Base-by-base conservation (phyloP, 169 alveolate species). In the Eimeria sp. region DNA sequence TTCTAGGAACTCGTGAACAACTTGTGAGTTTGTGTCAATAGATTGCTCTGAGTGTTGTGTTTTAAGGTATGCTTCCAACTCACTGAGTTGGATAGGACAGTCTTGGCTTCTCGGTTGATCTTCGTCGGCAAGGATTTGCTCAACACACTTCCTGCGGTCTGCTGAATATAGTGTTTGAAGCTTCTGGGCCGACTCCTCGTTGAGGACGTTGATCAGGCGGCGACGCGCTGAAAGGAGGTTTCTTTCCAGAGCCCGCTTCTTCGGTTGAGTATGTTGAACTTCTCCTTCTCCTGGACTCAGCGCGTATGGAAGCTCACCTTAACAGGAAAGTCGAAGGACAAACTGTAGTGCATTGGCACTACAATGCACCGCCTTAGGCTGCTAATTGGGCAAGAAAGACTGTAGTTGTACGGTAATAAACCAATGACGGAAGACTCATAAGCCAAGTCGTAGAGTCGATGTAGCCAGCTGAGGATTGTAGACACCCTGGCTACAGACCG, bases 71-170 rank as follows among this genome's bases (percentile, higher is more conserved):
- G 56, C 58, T 23, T 74, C 85, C 85, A 74, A 23, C 58, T 74
- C 85, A 37, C 60, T 74, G 85, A 10, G 60, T 43, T 37, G 85
- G 60, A 74, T 74, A 6, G 85, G 60, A 20, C 85, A 74, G 58
- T 74, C 85, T 37, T 25, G 58, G 30, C 85, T 43, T 40, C 30
- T 3, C 14, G 56, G 27, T 72, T 72, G 54, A 72, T 72, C 82
- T 72, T 72, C 82, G 52, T n/a, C 82, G 52, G 52, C 54, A 14
- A 72, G 82, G 4, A n/a, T 11, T 30, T 72, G 18, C 82, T 72
- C 58, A 58, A 37, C 60, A 1, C 85, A 37, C 60, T 74, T 74
- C 60, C 13, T 13, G 6, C 60, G 1, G 58, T 74, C 85, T 74
- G 37, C 37, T 74, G 25, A 18, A 43, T 74, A 37, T 10, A 40